Base-by-base conservation (phyloP, 371 early-diverging fungal species). In the Actinomortierella wolfii region DNA sequence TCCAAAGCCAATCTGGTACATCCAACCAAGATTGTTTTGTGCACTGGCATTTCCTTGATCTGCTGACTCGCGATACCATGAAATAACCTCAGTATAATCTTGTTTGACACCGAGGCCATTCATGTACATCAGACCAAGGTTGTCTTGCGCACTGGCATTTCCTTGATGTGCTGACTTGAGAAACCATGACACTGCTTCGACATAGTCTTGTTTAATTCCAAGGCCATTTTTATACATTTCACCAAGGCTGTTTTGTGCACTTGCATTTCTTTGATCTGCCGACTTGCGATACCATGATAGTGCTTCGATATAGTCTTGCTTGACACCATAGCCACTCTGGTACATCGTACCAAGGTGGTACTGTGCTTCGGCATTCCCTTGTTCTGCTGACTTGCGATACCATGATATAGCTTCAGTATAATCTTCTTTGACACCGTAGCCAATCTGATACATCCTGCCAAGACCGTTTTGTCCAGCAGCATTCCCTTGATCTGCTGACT, bases 151-250 rank as follows among this genome's bases (percentile, higher is more conserved):
- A 65, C 82, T 81, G 9, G 84, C 83, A 64, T 93, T 90, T 14
- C 92, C 92, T 68, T 92, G 91, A 3, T 82, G 66, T 0, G 94
- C 92, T 1, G 94, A 91, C 54, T 80, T 78, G n/a, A 76, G 82
- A 76, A 92, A 96, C 93, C 94, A 95, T 52, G 85, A 79, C 21
- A 88, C 83, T 17, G 89, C 94, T 50, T 79, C 57, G 15, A 58
- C 67, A 51, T 85, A 77, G 73, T 92, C 81, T 58, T 81, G 82
- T 2, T 67, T 60, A 0, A 85, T 76, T 17, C 96, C 96, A 51
- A 93, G 86, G 21, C 94, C 96, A 57, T 90, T 88, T 74, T 93
- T 90, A 57, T 88, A 86, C 64, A 92, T 94, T 56, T 88, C 91
- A 6, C 92, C 95, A 2, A 93, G 80, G 18, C 83, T 78, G 67